Percentiles rank a stretch among this genome's conserved stretches.
Evolutionary conservation across 140 eudicot species (phyloP).

Genomic region (Artemisia princeps): DNA sequence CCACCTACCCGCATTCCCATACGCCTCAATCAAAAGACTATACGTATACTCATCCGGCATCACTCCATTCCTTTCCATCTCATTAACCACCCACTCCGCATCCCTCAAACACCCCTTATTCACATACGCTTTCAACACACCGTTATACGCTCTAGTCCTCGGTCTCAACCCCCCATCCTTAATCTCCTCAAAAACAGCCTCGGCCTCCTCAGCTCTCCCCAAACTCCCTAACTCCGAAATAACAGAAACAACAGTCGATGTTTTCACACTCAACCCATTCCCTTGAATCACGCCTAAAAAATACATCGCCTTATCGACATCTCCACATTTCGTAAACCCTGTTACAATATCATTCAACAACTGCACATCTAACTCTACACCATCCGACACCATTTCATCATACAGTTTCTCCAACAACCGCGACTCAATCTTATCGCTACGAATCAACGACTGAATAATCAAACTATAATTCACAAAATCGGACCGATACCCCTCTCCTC

Average conservation of each 20-base stretch:
- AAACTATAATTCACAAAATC: slow-evolving; percentile 70
- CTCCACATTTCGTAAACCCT: slow-evolving; percentile 68
- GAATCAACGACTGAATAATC: slow-evolving; percentile 58
- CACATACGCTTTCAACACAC: slow-evolving; percentile 75
- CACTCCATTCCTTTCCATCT: slow-evolving; percentile 82
- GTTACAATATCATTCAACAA: slow-evolving; percentile 67
- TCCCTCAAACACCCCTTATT: slow-evolving; percentile 59
- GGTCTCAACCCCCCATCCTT: slow-evolving; percentile 80
- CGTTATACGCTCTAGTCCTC: slow-evolving; percentile 87
- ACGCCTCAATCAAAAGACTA: slow-evolving; percentile 78
- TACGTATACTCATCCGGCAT: slow-evolving; percentile 73
- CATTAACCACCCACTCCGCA: slow-evolving; percentile 76
- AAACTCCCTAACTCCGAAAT: slow-evolving; percentile 65
- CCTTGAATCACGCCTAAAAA: slow-evolving; percentile 70
- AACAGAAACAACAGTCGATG: slow-evolving; percentile 55
- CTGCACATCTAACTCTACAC: slow-evolving; percentile 65
- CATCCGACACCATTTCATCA: slow-evolving; percentile 52
- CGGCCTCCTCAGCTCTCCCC: slow-evolving; percentile 87
- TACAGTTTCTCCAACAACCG: slow-evolving; percentile 45
- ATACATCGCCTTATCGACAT: slow-evolving; percentile 55
- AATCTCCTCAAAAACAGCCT: slow-evolving; percentile 85
- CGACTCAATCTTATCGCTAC: slow-evolving; percentile 44
- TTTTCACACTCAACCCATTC: slow-evolving; percentile 68
- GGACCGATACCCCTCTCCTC: slow-evolving; percentile 68
- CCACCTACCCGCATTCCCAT: slow-evolving; percentile 89